phyloP scores from a whole-genome alignment of 176 grass and related monocot genomes.

The Puya raimondii region DNA sequence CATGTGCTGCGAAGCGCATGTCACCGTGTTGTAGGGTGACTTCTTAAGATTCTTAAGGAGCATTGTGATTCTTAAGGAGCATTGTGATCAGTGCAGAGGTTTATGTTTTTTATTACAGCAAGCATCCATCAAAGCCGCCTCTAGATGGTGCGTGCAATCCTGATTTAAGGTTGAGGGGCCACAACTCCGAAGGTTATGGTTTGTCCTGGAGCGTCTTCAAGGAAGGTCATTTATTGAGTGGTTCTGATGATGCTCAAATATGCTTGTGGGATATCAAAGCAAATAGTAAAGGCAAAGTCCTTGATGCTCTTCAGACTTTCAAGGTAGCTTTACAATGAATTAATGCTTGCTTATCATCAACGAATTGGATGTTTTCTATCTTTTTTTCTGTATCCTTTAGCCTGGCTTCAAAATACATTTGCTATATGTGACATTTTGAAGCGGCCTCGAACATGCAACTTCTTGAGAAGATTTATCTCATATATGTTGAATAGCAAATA shows the following conservation, averaged over 20 bases:
- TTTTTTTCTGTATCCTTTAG: not conserved
- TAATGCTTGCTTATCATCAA: conserved; percentile 4
- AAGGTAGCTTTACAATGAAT: conserved; percentile 33
- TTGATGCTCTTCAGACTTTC: conserved; percentile 87
- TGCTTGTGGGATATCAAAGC: conserved; percentile 88
- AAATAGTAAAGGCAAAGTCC: conserved; percentile 70
- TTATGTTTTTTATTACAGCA: conserved; percentile 97
- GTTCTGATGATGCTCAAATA: conserved; percentile 94
- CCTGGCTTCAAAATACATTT: conserved; percentile 7
- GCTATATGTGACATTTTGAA: not conserved
- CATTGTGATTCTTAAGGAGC: too few relatives aligned
- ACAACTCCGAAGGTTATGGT: conserved; percentile 95
- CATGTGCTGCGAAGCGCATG: conserved; percentile 67
- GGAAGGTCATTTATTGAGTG: conserved; percentile 90
- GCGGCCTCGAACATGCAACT: not conserved
- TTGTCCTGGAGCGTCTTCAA: conserved; percentile 96
- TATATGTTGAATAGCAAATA: too few relatives aligned
- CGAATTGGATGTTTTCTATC: conserved; percentile 1
- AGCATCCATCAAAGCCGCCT: conserved; percentile 93
- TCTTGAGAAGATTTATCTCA: too few relatives aligned
- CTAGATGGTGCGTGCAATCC: conserved; percentile 86
- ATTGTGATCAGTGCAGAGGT: conserved; percentile 93
- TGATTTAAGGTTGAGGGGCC: conserved; percentile 87
- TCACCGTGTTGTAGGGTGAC: conserved; percentile 68
- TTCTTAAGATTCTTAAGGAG: conserved; percentile 62